Evolutionary conservation across 805 yeast genomes (phyloP), one percentile per base, ranked within the genome.

Genomic region (Candida koratica): DNA sequence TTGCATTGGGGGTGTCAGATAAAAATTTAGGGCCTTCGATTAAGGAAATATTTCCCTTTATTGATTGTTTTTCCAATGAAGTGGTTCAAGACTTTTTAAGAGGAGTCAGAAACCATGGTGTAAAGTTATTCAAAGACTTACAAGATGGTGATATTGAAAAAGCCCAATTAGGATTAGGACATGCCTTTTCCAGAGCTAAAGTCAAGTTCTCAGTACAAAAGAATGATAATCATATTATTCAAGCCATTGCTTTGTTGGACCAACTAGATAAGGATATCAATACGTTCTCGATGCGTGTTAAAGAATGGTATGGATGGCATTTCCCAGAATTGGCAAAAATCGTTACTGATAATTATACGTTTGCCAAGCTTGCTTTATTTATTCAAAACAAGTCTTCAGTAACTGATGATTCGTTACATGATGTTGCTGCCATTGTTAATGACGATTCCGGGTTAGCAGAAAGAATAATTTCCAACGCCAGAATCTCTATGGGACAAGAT

Each of bases 281-380:
- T 74, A 89, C 96, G 42, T 93, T 85, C 63, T 82, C 96, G 41
- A 88, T 88, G 97, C 81, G 97, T 68, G 93, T 84, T 49, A 86
- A 88, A 71, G 97, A 88, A 69, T 88, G 97, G 97, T 88, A 88
- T 69, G 95, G 96, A 54, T 88, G 97, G 97, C 97, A 88, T 63
- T 88, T 93, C 81, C 97, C 97, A 41, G 97, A 88, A 71, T 77
- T 88, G 68, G 93, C 94, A 53, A 85, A 84, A 68, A 76, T 89
- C 54, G 94, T 85, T 36, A 79, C 86, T 49, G 96, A 89, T 66
- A 88, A 87, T 74, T 84, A 84, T 71, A 69, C 73, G 45, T 89
- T 75, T 64, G 96, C 97, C 50, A 79, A 75, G 61, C 75, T 90
- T 45, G 85, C 87, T 43, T 67, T 87, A 45, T 73, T 75, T 67